A percentile compares a stretch with the other conserved stretches of the same genome.
Evolutionary conservation across 75 land plant genomes (phyloP).

Genomic region (Cunninghamia lanceolata): DNA sequence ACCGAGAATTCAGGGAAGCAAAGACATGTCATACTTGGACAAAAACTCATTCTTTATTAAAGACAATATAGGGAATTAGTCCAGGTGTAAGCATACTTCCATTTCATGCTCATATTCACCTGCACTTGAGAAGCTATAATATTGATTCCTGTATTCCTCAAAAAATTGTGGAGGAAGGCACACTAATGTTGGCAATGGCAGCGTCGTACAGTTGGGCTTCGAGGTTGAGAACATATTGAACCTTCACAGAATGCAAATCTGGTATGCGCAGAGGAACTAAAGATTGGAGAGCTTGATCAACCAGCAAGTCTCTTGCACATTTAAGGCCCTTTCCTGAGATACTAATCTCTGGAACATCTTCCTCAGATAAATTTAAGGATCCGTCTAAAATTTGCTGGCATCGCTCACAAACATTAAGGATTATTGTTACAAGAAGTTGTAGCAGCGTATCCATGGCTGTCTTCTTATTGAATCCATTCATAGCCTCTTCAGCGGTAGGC

Average conservation of each 20-base stretch:
- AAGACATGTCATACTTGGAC: slow-evolving; percentile 35
- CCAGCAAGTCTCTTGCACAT: slow-evolving; percentile 56
- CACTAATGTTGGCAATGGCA: slow-evolving; percentile 28
- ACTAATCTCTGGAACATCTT: slow-evolving; percentile 27
- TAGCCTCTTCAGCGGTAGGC: neutral
- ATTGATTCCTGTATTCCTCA: slow-evolving; percentile 47
- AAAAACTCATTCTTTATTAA: slow-evolving; percentile 58
- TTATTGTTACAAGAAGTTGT: too few relatives aligned
- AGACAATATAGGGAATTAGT: slow-evolving; percentile 41
- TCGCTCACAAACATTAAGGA: neutral
- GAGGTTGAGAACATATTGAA: slow-evolving; percentile 52
- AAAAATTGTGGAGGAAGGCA: slow-evolving; percentile 43
- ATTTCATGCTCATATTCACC: slow-evolving; percentile 48
- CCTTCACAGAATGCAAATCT: slow-evolving; percentile 30
- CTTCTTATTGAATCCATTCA: neutral
- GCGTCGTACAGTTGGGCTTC: slow-evolving; percentile 35
- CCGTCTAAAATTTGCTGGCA: neutral
- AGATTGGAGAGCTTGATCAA: slow-evolving; percentile 44
- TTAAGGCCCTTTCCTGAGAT: slow-evolving; percentile 63
- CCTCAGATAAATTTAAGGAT: neutral
- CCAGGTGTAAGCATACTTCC: slow-evolving; percentile 62
- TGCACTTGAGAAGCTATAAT: slow-evolving; percentile 51
- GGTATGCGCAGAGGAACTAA: slow-evolving; percentile 53
- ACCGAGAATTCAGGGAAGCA: neutral
- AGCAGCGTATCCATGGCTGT: neutral